Evolutionary conservation across 257 asterid genomes (phyloP).

Genomic region (Solanum corneliomulleri): DNA sequence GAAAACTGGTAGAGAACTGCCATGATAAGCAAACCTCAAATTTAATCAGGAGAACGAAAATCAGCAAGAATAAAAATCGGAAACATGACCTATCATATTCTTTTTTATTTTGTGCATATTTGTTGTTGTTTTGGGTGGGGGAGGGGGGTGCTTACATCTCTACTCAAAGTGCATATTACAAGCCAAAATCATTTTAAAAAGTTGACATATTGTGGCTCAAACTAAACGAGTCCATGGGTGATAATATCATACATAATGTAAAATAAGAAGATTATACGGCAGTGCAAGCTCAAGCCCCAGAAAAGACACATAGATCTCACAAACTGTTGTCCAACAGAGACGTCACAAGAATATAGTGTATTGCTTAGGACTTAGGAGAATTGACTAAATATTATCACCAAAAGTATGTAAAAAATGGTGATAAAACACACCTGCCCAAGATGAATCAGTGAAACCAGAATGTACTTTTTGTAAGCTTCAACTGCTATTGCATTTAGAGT

Average conservation of each 20-base stretch:
- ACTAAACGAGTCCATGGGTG: background rate
- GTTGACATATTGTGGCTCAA: background rate
- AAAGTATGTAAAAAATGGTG: background rate
- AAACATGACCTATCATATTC: background rate
- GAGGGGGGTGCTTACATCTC: no score
- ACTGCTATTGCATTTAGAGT: slow-evolving; percentile 70
- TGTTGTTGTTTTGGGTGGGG: no score
- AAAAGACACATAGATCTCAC: background rate
- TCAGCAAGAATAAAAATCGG: background rate
- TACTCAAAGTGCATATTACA: background rate
- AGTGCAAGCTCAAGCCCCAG: background rate
- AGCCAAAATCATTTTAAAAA: background rate
- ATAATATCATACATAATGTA: background rate
- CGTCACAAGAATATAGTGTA: background rate
- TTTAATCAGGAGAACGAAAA: background rate
- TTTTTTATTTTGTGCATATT: background rate
- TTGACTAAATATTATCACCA: background rate
- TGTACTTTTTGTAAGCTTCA: slow-evolving; percentile 93
- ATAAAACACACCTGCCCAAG: slow-evolving; percentile 65
- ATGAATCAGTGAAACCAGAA: slow-evolving; percentile 80
- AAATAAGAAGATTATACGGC: background rate
- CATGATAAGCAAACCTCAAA: slow-evolving; percentile 3
- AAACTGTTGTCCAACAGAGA: background rate
- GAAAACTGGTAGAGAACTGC: slow-evolving; percentile 75
- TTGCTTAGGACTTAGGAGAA: background rate